Evolutionary conservation across 306 rosid genomes (phyloP), one percentile per base, ranked within the genome.

Genomic region (Acacia confusa): DNA sequence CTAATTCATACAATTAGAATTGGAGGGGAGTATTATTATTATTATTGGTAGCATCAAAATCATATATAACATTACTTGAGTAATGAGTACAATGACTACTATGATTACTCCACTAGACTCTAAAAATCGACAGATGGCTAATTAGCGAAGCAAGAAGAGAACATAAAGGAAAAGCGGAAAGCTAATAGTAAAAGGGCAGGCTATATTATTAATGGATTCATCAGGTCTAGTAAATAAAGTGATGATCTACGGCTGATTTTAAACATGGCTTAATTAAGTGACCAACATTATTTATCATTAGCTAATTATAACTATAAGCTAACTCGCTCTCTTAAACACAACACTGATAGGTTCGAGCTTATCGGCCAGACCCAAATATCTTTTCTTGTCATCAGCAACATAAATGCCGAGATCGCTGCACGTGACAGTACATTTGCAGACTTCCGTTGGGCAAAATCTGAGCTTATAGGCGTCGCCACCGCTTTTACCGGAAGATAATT

Each of bases 401-500:
- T 3, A 72, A 3, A 72, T 50, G 28, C 77, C 64, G 2, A 72
- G 27, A 10, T 87, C 92, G 28, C 76, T 77, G 28, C 92, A 87
- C 36, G 78, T 1, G 24, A 89, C 86, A 43, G 80, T 77, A 76
- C 92, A 89, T 43, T 44, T 50, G 19, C 91, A 89, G 3, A 89
- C 85, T 1, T 53, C 44, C 12, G 64, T 76, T 13, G 92, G 92
- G 30, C 91, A 89, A 43, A 87, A 89, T 9, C 65, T 79, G 8
- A 89, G 71, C 66, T 87, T 89, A 80, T 87, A 89, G 24, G 80
- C 85, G 32, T 78, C 82, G 32, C 82, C 84, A 16, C 82, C 86
- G 0, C 32, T 36, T 10, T 41, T 41, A 5, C 9, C 20, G 14
- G 27, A n/a, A 1, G 78, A 38, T 61, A 27, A 38, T 53, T 85